These are phyloP conservation scores for Aspergillus steynii DNA, from an alignment of 495 filamentous ascomycete species.

Conservation along the genomic window DNA sequence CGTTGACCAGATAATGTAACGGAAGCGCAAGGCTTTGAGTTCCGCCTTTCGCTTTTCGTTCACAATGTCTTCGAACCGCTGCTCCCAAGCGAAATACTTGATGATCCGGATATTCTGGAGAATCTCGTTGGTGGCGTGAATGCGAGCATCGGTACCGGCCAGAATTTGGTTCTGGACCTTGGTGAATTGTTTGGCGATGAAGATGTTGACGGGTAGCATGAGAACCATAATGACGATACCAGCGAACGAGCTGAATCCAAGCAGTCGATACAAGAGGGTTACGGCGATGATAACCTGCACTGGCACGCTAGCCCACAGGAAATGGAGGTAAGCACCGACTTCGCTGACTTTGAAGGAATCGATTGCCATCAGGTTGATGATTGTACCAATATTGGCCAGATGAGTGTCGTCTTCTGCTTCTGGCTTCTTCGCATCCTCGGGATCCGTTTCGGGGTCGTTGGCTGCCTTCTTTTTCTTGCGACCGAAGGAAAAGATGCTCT, in stretches of 20 bases:
- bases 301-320: conserved; percentile 81
- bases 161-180: conserved; percentile 86
- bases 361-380: conserved; percentile 98
- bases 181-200: conserved; percentile 80
- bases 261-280: conserved; percentile 78
- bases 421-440: conserved; percentile 36
- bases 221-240: conserved; percentile 90
- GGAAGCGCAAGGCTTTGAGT: conserved; percentile 70
- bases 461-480: conserved; percentile 58
- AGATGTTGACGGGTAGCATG: conserved; percentile 85
- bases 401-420: conserved; percentile 53
- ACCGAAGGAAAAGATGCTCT: conserved; percentile 54
- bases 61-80: conserved; percentile 82
- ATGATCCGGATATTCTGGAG: conserved; percentile 98
- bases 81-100: conserved; percentile 99
- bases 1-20: conserved; percentile 88
- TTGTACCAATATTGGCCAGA: conserved; percentile 89
- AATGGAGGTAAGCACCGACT: conserved; percentile 88
- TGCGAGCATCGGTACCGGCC: conserved; percentile 92
- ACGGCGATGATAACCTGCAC: conserved; percentile 77
- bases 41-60: conserved; percentile 83
- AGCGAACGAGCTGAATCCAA: conserved; percentile 91
- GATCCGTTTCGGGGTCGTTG: conserved; percentile 34
- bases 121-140: conserved; percentile 95
- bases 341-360: conserved; percentile 99